Conservation (phyloP, 345 rosid species). For the Rubroshorea leprosula region DNA sequence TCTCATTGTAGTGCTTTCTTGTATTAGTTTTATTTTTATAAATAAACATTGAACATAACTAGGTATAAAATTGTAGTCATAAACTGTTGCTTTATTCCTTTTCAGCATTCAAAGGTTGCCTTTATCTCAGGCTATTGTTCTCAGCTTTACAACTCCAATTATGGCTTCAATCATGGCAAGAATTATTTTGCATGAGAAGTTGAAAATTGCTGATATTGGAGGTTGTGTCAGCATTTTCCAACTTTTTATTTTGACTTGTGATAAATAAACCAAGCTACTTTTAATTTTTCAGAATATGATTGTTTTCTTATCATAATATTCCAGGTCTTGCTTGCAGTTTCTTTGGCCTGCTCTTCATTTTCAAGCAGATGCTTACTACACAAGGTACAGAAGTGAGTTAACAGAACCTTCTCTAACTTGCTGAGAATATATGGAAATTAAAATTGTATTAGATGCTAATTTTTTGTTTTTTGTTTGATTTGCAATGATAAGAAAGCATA, state of each 20-base stretch:
- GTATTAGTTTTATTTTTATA: too few relatives aligned
- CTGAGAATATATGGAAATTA: slow-evolving; percentile 2
- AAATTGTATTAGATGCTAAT: not conserved
- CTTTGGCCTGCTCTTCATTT: slow-evolving; percentile 79
- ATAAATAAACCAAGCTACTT: slow-evolving; percentile 8
- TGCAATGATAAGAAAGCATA: too few relatives aligned
- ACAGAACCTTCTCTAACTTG: slow-evolving; percentile 33
- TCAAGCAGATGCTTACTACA: slow-evolving; percentile 53
- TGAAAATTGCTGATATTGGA: slow-evolving; percentile 69
- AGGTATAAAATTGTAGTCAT: slow-evolving; percentile 2
- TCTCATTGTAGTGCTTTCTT: not conserved
- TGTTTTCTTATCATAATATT: slow-evolving; percentile 25
- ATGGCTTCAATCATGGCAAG: slow-evolving; percentile 73
- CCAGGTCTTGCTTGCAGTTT: slow-evolving; percentile 91
- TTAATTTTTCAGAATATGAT: slow-evolving; percentile 11
- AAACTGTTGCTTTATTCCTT: slow-evolving; percentile 16
- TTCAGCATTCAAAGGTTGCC: slow-evolving; percentile 84
- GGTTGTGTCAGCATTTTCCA: slow-evolving; percentile 32
- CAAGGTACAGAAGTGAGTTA: slow-evolving; percentile 97
- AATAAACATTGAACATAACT: slow-evolving; percentile 10
- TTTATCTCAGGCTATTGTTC: slow-evolving; percentile 60
- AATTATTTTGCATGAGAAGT: slow-evolving; percentile 63
- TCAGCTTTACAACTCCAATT: slow-evolving; percentile 77
- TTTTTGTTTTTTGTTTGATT: not conserved
- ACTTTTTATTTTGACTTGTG: slow-evolving; percentile 9